Base-by-base conservation (phyloP, 2,329 filamentous ascomycete genomes). In the Phoma sp. region DNA sequence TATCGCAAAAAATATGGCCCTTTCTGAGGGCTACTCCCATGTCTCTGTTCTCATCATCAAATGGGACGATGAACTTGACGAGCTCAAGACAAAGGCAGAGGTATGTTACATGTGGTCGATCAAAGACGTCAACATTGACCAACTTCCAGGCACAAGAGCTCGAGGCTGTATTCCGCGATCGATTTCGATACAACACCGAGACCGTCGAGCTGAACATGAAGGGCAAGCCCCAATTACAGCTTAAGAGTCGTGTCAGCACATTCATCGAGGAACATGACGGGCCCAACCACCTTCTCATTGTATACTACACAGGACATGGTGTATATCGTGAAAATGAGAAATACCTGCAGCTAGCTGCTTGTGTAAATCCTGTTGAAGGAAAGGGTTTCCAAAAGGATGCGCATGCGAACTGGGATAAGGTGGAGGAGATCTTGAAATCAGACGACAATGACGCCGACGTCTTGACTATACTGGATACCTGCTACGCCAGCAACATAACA, bases 251-350 rank as follows among this genome's bases (percentile, higher is more conserved):
- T n/a, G 39, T 77, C 37, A 62, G 51, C 40, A 39, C 49, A 0
- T 76, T 77, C 48, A 56, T 73, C 9, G 51, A 60, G 5, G 60
- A 67, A 19, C 49, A 74, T 32, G 65, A 74, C 32, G 71, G 70
- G 3, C 64, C 67, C 1, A 61, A 71, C 41, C 74, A 67, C 36
- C 60, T 74, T 4, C 57, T 76, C 27, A 74, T 76, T 29, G 62
- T 77, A 19, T 78, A 77, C 61, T 78, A 77, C 47, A 77, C 71
- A 2, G 76, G 76, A 0, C 74, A 77, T 51, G 73, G 74, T 13
- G 51, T 64, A 0, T 75, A 62, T 36, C 33, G 52, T 1, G 63
- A 71, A 1, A 48, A 63, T 7, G 27, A 57, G 9, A 62, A 70
- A 24, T 58, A 55, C 17, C 51, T 75, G 3, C 62, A 74, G 51